Percentiles rank a stretch among this genome's conserved stretches.
These are phyloP conservation scores for Gillenia trifoliata DNA, from an alignment of 306 rosid species.

Conservation along the genomic window DNA sequence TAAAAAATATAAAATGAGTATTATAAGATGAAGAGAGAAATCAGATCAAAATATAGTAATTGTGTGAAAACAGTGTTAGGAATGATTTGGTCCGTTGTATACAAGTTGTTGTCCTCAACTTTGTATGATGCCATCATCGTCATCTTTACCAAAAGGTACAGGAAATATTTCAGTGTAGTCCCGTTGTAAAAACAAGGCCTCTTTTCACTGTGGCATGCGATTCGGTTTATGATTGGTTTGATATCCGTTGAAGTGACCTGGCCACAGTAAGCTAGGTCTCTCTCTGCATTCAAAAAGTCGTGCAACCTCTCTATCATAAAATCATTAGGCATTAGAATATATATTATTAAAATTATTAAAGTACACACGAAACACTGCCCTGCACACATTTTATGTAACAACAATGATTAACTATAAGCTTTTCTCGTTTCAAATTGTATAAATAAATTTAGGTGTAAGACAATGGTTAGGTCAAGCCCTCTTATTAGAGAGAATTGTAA, in stretches of 20 bases:
- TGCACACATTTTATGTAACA: not conserved
- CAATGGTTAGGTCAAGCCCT: not conserved
- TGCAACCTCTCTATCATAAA: not conserved
- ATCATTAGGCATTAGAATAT: not conserved
- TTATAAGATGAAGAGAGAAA: not conserved
- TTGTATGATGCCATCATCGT: constrained; percentile 7
- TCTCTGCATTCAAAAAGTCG: not conserved
- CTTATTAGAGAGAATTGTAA: too few species aligned
- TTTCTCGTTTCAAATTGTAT: not conserved
- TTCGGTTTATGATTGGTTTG: constrained; percentile 24
- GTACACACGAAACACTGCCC: not conserved
- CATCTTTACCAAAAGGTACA: constrained; percentile 1
- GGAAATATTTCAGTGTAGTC: not conserved
- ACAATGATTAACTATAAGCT: not conserved
- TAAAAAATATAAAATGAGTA: too few species aligned
- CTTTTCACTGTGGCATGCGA: constrained; percentile 42
- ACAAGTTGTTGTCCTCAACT: too few species aligned
- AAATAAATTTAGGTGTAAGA: not conserved
- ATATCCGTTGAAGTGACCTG: not conserved
- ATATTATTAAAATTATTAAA: not conserved
- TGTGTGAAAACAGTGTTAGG: too few species aligned
- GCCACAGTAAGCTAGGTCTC: not conserved
- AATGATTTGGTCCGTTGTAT: too few species aligned
- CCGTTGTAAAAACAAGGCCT: not conserved
- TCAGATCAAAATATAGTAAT: too few species aligned